Conservation (phyloP, 2,329 filamentous ascomycete genomes). For the Penicillium aurantiogriseum region DNA sequence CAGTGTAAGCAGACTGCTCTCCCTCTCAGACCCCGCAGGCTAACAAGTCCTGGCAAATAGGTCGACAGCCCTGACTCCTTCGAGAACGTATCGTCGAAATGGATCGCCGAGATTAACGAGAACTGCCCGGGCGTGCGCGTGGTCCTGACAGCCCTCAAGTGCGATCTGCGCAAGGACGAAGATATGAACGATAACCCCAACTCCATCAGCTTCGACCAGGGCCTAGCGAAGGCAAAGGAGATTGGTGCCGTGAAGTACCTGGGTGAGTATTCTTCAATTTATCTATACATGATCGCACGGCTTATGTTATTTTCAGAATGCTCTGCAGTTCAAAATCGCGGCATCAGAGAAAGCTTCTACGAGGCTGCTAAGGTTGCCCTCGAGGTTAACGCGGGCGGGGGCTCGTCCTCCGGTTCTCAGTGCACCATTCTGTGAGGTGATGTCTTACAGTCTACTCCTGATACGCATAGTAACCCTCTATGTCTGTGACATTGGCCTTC, state of each 20-base stretch:
- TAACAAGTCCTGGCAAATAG: slow-evolving; percentile 33
- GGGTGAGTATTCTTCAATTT: slow-evolving; percentile 46
- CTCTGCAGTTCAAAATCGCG: slow-evolving; percentile 95
- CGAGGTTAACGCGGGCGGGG: slow-evolving; percentile 44
- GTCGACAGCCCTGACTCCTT: slow-evolving; percentile 93
- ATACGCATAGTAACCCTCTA: not conserved
- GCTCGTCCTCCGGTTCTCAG: slow-evolving; percentile 31
- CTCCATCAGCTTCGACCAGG: slow-evolving; percentile 82
- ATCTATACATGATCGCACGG: not conserved
- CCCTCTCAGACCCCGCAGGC: not conserved
- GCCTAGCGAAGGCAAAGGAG: slow-evolving; percentile 83
- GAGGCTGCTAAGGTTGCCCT: slow-evolving; percentile 94
- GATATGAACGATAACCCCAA: slow-evolving; percentile 64
- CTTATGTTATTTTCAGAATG: slow-evolving; percentile 63
- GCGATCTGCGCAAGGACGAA: slow-evolving; percentile 84
- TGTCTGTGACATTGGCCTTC: not conserved
- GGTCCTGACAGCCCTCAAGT: slow-evolving; percentile 93
- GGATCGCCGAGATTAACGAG: slow-evolving; percentile 96
- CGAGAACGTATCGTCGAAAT: slow-evolving; percentile 98
- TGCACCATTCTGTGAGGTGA: slow-evolving; percentile 38
- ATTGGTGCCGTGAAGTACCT: slow-evolving; percentile 93
- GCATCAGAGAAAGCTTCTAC: slow-evolving; percentile 97
- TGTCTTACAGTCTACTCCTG: not conserved
- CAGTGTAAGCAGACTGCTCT: slow-evolving; percentile 55
- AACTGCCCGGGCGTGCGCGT: slow-evolving; percentile 95